A percentile compares a stretch with the other conserved stretches of the same genome.
phyloP scores from a whole-genome alignment of 139 green algal genomes.

The Coelastrella sp. region DNA sequence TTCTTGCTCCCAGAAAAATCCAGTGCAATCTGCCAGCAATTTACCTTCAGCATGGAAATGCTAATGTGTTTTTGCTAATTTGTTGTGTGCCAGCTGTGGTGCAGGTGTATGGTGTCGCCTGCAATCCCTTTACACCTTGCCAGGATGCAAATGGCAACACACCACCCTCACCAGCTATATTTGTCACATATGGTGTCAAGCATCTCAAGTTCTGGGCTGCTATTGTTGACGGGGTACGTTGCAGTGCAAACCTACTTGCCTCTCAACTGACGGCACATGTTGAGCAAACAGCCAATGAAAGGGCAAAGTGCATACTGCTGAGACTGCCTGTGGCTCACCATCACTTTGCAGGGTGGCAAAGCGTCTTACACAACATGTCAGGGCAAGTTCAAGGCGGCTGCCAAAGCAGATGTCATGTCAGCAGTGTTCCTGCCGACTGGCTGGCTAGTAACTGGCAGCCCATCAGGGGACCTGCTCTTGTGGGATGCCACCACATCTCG shows the following conservation, averaged over 20 bases:
- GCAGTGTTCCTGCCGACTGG: conserved; percentile 60
- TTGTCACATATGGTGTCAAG: conserved; percentile 73
- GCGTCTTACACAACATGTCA: conserved; percentile 54
- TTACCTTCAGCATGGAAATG: neutral
- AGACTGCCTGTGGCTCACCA: no score
- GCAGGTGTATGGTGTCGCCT: conserved; percentile 75
- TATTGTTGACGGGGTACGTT: neutral
- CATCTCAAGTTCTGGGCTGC: conserved; percentile 71
- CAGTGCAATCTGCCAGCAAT: no score
- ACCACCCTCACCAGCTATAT: conserved; percentile 50
- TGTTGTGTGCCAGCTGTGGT: neutral
- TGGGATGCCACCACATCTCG: conserved; percentile 58
- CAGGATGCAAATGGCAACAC: conserved; percentile 34
- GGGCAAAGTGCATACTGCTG: no score
- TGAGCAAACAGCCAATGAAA: no score
- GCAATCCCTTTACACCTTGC: conserved; percentile 63
- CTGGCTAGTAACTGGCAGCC: conserved; percentile 62
- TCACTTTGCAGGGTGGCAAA: conserved; percentile 13
- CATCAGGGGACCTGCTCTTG: conserved; percentile 58
- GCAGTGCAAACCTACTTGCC: no score
- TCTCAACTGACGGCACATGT: no score
- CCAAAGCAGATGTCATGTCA: conserved; percentile 55
- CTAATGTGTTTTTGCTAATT: neutral
- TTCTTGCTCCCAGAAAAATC: no score
- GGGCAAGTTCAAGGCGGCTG: conserved; percentile 56